Percentiles rank a stretch among this genome's conserved stretches.
Evolutionary conservation across 345 rosid genomes (phyloP).

Genomic region (Sonneratia alba): DNA sequence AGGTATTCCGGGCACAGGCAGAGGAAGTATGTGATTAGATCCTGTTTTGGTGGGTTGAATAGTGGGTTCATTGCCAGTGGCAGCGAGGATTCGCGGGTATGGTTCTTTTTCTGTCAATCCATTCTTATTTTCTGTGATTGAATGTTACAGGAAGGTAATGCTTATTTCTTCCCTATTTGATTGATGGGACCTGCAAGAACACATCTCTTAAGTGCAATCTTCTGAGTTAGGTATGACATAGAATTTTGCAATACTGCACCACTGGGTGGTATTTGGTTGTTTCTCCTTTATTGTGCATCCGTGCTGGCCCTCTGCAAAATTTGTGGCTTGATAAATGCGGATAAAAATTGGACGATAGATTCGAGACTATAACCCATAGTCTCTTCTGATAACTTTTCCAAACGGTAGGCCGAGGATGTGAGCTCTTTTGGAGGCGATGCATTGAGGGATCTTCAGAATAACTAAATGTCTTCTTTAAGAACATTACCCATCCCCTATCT

Average conservation of each 20-base stretch:
- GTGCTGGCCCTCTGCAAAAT: neutral
- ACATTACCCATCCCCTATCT: neutral
- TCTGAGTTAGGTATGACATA: neutral
- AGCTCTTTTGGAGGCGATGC: neutral
- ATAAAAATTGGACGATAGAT: neutral
- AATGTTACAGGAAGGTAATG: neutral
- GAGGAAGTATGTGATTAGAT: slow-evolving; percentile 65
- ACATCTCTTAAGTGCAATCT: neutral
- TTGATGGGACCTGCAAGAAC: neutral
- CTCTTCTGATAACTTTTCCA: neutral
- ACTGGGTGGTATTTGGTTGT: too few species aligned
- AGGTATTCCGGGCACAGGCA: slow-evolving; percentile 67
- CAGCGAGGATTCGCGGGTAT: slow-evolving; percentile 74
- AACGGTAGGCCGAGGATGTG: neutral
- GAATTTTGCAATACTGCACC: neutral
- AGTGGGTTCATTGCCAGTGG: slow-evolving; percentile 83
- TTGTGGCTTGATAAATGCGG: neutral
- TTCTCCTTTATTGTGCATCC: too few species aligned
- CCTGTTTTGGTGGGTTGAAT: slow-evolving; percentile 82
- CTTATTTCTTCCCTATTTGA: neutral
- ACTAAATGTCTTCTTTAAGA: neutral
- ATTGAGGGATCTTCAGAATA: neutral
- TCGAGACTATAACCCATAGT: neutral
- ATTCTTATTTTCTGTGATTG: neutral
- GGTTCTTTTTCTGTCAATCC: neutral